Conservation (phyloP, 352 stramenopile genomes). For the Globisporangium heterothallicum region DNA sequence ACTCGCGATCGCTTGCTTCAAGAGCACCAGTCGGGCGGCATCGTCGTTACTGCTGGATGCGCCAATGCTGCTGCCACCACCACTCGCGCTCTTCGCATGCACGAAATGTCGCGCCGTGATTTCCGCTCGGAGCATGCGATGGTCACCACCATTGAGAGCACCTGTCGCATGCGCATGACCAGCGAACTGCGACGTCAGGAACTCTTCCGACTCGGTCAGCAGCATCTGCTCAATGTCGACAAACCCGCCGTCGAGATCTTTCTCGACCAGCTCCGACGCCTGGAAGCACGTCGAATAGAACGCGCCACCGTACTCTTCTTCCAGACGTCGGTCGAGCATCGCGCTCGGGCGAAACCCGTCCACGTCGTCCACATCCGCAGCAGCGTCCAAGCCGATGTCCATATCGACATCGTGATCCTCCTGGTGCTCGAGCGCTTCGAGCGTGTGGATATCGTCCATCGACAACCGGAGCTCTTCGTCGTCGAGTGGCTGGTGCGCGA, state of each 20-base stretch:
- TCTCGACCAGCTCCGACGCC: constrained; percentile 15
- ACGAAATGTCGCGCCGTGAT: constrained; percentile 14
- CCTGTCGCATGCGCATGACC: not conserved
- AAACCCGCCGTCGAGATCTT: constrained; percentile 22
- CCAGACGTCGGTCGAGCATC: constrained; percentile 44
- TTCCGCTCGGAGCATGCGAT: constrained; percentile 11
- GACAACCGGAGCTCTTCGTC: not conserved
- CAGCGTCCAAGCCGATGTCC: constrained; percentile 23
- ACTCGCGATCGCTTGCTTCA: constrained; percentile 12
- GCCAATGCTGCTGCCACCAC: not conserved
- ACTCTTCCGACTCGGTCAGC: constrained; percentile 32
- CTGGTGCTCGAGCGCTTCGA: constrained; percentile 4
- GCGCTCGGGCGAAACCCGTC: constrained; percentile 62
- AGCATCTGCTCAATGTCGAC: constrained; percentile 72
- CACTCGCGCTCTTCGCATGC: not conserved
- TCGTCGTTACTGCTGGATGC: constrained; percentile 3
- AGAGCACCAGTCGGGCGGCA: constrained; percentile 8
- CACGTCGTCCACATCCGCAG: constrained; percentile 20
- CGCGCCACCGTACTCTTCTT: constrained; percentile 38
- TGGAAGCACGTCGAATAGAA: constrained; percentile 31
- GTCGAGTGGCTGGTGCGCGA: not conserved
- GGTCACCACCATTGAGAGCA: constrained; percentile 6
- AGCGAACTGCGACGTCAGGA: constrained; percentile 20
- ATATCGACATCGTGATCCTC: constrained; percentile 46
- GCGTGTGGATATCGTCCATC: constrained; percentile 4